phyloP scores from a whole-genome alignment of 1,139 yeast species.

The Sporopachydermia cereana region DNA sequence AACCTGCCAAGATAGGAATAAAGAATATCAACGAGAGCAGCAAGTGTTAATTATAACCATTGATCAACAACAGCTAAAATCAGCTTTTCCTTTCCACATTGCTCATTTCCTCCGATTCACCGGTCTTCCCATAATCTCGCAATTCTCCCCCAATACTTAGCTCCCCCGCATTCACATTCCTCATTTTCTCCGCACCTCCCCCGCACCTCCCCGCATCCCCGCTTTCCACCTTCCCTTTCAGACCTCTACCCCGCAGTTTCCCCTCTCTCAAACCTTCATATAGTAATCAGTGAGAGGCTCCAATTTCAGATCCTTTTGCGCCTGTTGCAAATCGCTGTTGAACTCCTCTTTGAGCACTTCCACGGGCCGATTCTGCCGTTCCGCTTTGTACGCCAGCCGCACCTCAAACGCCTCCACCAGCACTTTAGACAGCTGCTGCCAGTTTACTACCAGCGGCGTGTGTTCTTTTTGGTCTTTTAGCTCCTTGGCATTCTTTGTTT shows the following conservation, averaged over 20 bases:
- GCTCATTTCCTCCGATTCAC: background rate
- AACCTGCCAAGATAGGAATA: too few species aligned
- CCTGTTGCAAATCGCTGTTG: background rate
- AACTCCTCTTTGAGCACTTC: background rate
- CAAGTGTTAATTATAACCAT: too few species aligned
- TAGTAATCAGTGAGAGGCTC: background rate
- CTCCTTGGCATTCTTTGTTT: too few species aligned
- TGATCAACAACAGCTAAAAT: too few species aligned
- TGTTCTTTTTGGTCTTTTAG: too few species aligned
- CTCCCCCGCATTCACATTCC: too few species aligned
- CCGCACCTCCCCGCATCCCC: background rate
- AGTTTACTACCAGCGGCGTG: background rate
- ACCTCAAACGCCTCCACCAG: background rate
- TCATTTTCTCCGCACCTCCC: background rate
- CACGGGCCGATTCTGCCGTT: background rate
- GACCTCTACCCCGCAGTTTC: background rate
- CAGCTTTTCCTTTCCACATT: too few species aligned
- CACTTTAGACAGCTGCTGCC: background rate
- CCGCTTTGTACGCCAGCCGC: background rate
- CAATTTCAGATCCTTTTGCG: background rate
- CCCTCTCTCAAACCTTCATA: background rate
- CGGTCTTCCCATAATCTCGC: background rate
- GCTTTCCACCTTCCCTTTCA: background rate
- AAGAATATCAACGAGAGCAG: too few species aligned
- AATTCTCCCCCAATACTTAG: too few species aligned